Percentiles rank a stretch among this genome's conserved stretches.
Conservation (phyloP, 495 filamentous ascomycete species). For the Hypomontagnella monticulosa region DNA sequence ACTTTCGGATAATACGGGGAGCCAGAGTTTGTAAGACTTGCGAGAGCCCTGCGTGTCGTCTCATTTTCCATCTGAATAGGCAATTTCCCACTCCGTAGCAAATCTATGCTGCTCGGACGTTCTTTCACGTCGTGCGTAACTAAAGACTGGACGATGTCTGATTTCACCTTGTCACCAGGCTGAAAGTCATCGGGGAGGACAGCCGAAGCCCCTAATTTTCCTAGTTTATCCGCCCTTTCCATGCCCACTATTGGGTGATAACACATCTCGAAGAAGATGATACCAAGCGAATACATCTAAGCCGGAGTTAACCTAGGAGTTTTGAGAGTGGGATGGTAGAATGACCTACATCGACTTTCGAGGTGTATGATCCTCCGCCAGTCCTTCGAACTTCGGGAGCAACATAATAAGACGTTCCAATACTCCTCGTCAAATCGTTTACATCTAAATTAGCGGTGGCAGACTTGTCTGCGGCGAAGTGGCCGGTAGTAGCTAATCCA, state of each 20-base stretch:
- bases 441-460: conserved; percentile 63
- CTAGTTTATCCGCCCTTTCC: conserved; percentile 83
- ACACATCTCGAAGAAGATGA: conserved; percentile 99
- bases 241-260: conserved; percentile 82
- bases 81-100: conserved; percentile 86
- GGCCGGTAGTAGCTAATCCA: conserved; percentile 89
- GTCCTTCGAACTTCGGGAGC: conserved; percentile 87
- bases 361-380: conserved; percentile 79
- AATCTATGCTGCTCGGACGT: conserved; percentile 84
- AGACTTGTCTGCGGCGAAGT: conserved; percentile 73
- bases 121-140: conserved; percentile 82
- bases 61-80: conserved; percentile 93
- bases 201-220: conserved; percentile 72
- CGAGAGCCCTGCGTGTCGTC: conserved; percentile 81
- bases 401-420: conserved; percentile 95
- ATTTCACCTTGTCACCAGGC: conserved; percentile 74
- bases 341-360: conserved; percentile 85
- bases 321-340: not conserved
- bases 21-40: conserved; percentile 78
- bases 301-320: conserved; percentile 21
- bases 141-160: conserved; percentile 79
- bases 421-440: conserved; percentile 76
- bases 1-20: conserved; percentile 93
- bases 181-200: conserved; percentile 78
- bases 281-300: conserved; percentile 94